Conservation (phyloP, 495 filamentous ascomycete species). For the Penicillium canariense region DNA sequence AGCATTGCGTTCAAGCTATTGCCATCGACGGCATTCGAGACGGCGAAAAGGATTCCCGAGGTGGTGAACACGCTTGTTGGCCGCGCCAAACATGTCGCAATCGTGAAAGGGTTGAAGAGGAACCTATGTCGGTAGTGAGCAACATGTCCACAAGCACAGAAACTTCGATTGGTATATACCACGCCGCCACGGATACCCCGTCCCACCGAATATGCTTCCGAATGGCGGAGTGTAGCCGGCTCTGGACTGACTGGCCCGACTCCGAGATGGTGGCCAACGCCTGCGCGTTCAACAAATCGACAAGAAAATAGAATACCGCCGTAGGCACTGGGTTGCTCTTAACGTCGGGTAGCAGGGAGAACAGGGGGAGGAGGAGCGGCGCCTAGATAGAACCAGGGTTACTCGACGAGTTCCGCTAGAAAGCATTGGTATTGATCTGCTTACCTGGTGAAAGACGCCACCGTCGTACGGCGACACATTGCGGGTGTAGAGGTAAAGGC, state of each 20-base stretch:
- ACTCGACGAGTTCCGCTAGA: slow-evolving; percentile 8
- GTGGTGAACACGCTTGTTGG: slow-evolving; percentile 91
- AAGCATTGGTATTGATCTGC: slow-evolving; percentile 1
- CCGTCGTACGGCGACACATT: slow-evolving; percentile 98
- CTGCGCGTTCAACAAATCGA: slow-evolving; percentile 80
- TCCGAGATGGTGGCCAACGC: slow-evolving; percentile 82
- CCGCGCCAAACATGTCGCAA: slow-evolving; percentile 88
- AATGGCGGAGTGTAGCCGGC: slow-evolving; percentile 71
- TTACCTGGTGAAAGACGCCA: slow-evolving; percentile 91
- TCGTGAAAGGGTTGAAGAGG: slow-evolving; percentile 92
- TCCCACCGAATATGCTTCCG: slow-evolving; percentile 77
- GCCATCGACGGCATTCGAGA: slow-evolving; percentile 78
- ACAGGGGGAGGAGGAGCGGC: slow-evolving; percentile 85
- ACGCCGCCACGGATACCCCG: slow-evolving; percentile 72
- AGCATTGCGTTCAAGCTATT: slow-evolving; percentile 75
- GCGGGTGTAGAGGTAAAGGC: slow-evolving; percentile 90
- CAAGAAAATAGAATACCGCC: slow-evolving; percentile 72
- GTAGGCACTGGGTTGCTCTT: slow-evolving; percentile 65
- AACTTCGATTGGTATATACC: slow-evolving; percentile 44
- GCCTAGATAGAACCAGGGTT: slow-evolving; percentile 49
- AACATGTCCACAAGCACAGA: not conserved
- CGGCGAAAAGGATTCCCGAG: slow-evolving; percentile 78
- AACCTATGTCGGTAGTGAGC: slow-evolving; percentile 50
- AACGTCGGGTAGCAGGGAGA: slow-evolving; percentile 76
- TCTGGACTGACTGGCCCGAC: slow-evolving; percentile 70